These are phyloP conservation scores for Sclerotinia spermophila DNA, from an alignment of 2,329 filamentous ascomycete genomes.

Conservation along the genomic window DNA sequence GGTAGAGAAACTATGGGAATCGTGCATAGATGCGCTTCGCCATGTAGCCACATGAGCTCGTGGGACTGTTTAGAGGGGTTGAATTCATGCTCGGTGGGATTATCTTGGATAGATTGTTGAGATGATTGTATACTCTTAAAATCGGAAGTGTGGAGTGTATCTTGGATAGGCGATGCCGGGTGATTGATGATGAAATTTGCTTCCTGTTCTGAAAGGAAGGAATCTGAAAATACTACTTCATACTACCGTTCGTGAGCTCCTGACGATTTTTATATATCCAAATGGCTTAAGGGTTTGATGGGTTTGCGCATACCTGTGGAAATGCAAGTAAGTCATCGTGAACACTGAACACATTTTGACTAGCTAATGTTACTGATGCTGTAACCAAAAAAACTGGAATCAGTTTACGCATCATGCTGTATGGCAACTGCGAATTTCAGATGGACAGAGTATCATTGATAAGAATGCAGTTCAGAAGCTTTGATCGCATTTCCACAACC, in stretches of 20 bases:
- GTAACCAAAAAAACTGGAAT: slow-evolving; percentile 32
- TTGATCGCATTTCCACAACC: slow-evolving; percentile 11
- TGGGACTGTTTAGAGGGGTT: slow-evolving; percentile 41
- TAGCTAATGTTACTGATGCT: slow-evolving; percentile 44
- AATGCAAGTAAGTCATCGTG: slow-evolving; percentile 69
- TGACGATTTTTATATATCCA: background rate
- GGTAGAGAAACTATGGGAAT: slow-evolving; percentile 55
- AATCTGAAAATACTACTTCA: slow-evolving; percentile 59
- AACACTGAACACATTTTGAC: slow-evolving; percentile 62
- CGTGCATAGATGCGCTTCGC: slow-evolving; percentile 60
- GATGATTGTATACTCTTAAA: slow-evolving; percentile 30
- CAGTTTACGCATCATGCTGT: slow-evolving; percentile 36
- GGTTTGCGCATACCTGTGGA: slow-evolving; percentile 53
- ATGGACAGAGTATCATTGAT: slow-evolving; percentile 19
- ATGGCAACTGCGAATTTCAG: slow-evolving; percentile 27
- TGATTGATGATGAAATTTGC: slow-evolving; percentile 48
- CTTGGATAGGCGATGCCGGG: slow-evolving; percentile 28
- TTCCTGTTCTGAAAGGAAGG: slow-evolving; percentile 55
- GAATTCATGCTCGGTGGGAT: slow-evolving; percentile 20
- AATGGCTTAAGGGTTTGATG: background rate
- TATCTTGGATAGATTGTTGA: slow-evolving; percentile 17
- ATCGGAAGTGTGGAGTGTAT: slow-evolving; percentile 25
- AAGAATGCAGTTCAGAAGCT: background rate
- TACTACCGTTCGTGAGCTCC: slow-evolving; percentile 47
- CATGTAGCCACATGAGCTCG: slow-evolving; percentile 57